phyloP scores from a whole-genome alignment of 2,329 filamentous ascomycete species.

The Fusarium multiceps region DNA sequence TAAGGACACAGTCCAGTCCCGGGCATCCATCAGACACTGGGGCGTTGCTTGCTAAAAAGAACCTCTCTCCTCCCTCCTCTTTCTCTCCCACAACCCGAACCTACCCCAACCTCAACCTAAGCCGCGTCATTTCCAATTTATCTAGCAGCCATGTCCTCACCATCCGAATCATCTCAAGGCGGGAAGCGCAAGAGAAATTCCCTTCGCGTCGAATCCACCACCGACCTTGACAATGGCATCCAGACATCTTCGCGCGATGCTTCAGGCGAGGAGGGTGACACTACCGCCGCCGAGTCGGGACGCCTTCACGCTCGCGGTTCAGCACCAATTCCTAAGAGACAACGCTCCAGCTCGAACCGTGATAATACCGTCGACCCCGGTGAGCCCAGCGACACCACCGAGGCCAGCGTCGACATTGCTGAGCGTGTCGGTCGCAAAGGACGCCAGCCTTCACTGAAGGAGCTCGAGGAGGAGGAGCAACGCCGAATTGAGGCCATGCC shows the following conservation, averaged over 20 bases:
- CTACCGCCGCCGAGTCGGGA: constrained; percentile 71
- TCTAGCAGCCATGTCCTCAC: constrained; percentile 43
- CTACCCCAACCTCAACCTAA: constrained; percentile 9
- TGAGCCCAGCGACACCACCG: constrained; percentile 76
- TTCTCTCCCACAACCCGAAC: constrained; percentile 32
- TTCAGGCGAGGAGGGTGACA: constrained; percentile 83
- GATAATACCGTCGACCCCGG: constrained; percentile 69
- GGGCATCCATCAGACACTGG: neutral
- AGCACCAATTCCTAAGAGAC: constrained; percentile 78
- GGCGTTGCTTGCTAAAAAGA: constrained; percentile 9
- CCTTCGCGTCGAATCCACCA: constrained; percentile 61
- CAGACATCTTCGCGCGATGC: constrained; percentile 83
- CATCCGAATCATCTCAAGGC: constrained; percentile 63
- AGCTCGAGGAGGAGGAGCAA: constrained; percentile 56
- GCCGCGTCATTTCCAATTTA: constrained; percentile 30
- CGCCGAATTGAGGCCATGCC: constrained; percentile 66
- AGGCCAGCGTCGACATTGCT: constrained; percentile 75
- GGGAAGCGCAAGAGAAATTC: constrained; percentile 85
- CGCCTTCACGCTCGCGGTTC: constrained; percentile 70
- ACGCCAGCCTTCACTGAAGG: constrained; percentile 60
- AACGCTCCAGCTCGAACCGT: constrained; percentile 73
- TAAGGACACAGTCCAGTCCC: constrained; percentile 9
- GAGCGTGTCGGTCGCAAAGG: constrained; percentile 67
- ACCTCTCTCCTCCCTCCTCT: constrained; percentile 10
- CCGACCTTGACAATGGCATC: constrained; percentile 63